Evolutionary conservation across 352 stramenopile species (phyloP).

Genomic region (Phytophthora pinifolia): DNA sequence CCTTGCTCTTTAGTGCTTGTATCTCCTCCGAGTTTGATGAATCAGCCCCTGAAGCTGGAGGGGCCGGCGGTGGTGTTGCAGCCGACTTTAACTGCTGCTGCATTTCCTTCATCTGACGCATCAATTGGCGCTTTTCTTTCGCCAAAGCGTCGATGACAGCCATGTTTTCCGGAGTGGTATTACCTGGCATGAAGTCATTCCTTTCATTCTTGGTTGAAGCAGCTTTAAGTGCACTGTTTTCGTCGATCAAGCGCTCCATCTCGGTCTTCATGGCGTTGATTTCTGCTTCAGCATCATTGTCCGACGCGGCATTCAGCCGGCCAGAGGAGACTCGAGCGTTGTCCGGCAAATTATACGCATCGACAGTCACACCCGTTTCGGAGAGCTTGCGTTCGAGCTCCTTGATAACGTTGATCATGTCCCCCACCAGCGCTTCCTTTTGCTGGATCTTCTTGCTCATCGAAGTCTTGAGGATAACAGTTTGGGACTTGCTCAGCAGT

Average conservation of each 20-base stretch:
- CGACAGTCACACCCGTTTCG: constrained; percentile 43
- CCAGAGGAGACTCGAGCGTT: constrained; percentile 16
- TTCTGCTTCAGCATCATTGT: constrained; percentile 56
- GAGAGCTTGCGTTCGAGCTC: constrained; percentile 64
- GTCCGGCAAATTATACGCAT: constrained; percentile 44
- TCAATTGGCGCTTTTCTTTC: constrained; percentile 52
- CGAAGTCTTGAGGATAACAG: constrained; percentile 79
- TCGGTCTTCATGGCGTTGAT: constrained; percentile 73
- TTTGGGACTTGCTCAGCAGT: constrained; percentile 84
- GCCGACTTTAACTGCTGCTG: constrained; percentile 52
- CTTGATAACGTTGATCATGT: constrained; percentile 64
- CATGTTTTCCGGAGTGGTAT: constrained; percentile 9
- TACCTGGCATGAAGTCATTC: constrained; percentile 8
- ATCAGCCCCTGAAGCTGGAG: constrained; percentile 10
- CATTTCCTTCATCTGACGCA: constrained; percentile 60
- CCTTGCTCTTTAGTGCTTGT: constrained; percentile 57
- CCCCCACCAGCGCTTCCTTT: constrained; percentile 62
- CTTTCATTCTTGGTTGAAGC: constrained; percentile 8
- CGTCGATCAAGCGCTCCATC: constrained; percentile 67
- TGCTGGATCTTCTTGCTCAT: constrained; percentile 82
- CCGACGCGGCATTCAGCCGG: constrained; percentile 31
- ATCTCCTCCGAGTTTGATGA: constrained; percentile 43
- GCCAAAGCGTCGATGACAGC: constrained; percentile 53
- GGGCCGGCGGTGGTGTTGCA: constrained; percentile 9
- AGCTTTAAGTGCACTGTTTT: constrained; percentile 58